Percentiles rank a stretch among this genome's conserved stretches.
Evolutionary conservation across 495 filamentous ascomycete genomes (phyloP).

Genomic region (Hapsidospora chrysogenum): DNA sequence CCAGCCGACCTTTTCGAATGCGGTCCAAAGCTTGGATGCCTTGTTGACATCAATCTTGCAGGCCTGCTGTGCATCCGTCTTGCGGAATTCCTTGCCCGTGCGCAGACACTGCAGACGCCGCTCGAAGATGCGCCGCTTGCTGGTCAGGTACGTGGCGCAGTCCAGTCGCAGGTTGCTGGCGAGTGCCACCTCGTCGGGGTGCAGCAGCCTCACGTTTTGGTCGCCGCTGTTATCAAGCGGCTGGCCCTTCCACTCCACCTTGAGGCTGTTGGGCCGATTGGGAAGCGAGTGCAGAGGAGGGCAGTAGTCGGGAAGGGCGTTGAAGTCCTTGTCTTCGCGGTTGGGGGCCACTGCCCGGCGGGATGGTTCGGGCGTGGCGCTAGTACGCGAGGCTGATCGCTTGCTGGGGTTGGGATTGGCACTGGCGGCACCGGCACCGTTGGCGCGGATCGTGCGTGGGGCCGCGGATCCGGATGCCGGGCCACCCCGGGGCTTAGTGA

Average conservation of each 20-base stretch:
- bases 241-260: constrained; percentile 78
- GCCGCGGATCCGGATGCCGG: constrained; percentile 13
- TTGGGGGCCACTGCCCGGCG: constrained; percentile 29
- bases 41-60: constrained; percentile 99
- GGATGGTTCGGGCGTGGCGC: constrained; percentile 25
- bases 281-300: constrained; percentile 53
- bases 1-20: constrained; percentile 84
- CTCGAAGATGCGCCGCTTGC: constrained; percentile 86
- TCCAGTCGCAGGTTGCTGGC: constrained; percentile 70
- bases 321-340: constrained; percentile 77
- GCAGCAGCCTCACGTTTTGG: constrained; percentile 58
- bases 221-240: constrained; percentile 67
- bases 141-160: constrained; percentile 83
- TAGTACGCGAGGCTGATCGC: constrained; percentile 8
- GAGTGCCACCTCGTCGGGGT: constrained; percentile 61
- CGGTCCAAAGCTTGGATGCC: constrained; percentile 86
- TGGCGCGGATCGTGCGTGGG: constrained; percentile 16
- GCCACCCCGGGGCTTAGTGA: constrained; percentile 23
- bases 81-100: constrained; percentile 76
- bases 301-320: constrained; percentile 59
- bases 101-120: constrained; percentile 50
- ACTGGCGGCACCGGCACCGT: constrained; percentile 12
- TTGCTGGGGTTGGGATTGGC: constrained; percentile 20
- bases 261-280: constrained; percentile 45
- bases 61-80: constrained; percentile 93